These are phyloP conservation scores for Pseudoscleropodium purum DNA, from an alignment of 225 moss, liverwort and hornwort genomes.

Conservation along the genomic window DNA sequence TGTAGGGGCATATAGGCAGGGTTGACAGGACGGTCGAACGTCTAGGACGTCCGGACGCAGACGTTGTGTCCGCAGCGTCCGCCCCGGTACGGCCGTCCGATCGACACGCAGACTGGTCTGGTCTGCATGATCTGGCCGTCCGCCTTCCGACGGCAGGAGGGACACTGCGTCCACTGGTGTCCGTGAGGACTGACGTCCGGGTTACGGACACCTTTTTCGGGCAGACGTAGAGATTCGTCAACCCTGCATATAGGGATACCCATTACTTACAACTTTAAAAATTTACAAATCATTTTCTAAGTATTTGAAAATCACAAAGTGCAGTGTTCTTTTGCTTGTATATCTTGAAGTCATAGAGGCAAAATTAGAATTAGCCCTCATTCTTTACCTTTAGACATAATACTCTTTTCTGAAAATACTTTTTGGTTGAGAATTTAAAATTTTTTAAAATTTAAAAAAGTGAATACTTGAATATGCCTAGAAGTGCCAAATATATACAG, in stretches of 20 bases:
- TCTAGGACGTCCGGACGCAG: too few relatives aligned
- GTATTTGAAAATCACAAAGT: neutral
- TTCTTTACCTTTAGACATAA: neutral
- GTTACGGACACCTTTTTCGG: too few relatives aligned
- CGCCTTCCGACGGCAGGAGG: too few relatives aligned
- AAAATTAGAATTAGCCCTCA: neutral
- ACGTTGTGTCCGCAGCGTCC: too few relatives aligned
- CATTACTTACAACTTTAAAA: neutral
- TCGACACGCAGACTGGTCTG: too few relatives aligned
- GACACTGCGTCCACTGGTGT: too few relatives aligned
- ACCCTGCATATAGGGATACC: neutral
- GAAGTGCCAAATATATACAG: neutral
- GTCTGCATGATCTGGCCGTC: too few relatives aligned
- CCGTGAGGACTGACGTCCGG: too few relatives aligned
- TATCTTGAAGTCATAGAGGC: neutral
- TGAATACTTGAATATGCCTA: neutral
- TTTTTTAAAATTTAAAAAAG: neutral
- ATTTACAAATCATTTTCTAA: fast-evolving
- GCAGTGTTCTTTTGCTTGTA: neutral
- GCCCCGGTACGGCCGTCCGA: too few relatives aligned
- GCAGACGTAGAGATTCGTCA: too few relatives aligned
- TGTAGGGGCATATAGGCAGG: neutral
- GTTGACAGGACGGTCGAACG: too few relatives aligned
- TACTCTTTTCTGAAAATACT: fast-evolving
- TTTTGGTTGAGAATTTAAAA: fast-evolving